A percentile compares a stretch with the other conserved stretches of the same genome.
phyloP scores from a whole-genome alignment of 805 yeast genomes.

The Kodamaea kakaduensis region DNA sequence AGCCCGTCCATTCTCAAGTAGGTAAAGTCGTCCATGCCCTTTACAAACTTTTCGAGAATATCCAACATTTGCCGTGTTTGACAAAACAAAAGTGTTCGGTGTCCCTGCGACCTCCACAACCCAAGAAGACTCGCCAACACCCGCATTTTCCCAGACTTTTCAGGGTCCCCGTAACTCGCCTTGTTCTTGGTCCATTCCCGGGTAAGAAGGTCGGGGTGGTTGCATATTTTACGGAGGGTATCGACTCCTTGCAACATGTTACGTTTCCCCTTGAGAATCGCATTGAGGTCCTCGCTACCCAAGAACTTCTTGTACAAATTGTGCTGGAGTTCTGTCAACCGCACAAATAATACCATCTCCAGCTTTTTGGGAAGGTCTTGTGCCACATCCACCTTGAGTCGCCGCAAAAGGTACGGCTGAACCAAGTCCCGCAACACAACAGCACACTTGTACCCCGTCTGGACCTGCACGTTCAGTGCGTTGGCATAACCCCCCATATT shows the following conservation, averaged over 20 bases:
- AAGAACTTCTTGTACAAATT: conserved; percentile 70
- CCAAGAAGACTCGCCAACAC: conserved; percentile 72
- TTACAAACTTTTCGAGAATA: conserved; percentile 68
- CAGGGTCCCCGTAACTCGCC: conserved; percentile 51
- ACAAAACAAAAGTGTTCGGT: conserved; percentile 79
- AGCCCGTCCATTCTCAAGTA: conserved; percentile 93
- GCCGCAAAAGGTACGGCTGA: conserved; percentile 80
- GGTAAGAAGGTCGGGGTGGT: conserved; percentile 84
- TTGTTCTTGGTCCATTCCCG: conserved; percentile 35
- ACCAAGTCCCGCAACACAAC: conserved; percentile 83
- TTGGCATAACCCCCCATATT: conserved; percentile 98
- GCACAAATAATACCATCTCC: conserved; percentile 92
- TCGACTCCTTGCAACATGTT: conserved; percentile 89
- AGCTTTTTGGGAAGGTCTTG: conserved; percentile 88
- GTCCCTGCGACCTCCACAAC: conserved; percentile 73
- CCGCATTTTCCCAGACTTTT: conserved; percentile 83
- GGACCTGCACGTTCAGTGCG: conserved; percentile 93
- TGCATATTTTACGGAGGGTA: conserved; percentile 84
- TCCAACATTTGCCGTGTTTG: conserved; percentile 94
- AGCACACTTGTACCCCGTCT: conserved; percentile 94
- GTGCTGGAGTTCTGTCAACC: conserved; percentile 72
- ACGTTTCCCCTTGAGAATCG: conserved; percentile 70
- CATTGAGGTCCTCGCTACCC: conserved; percentile 67
- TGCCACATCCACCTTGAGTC: conserved; percentile 93
- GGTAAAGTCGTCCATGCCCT: conserved; percentile 28